Base-by-base conservation (phyloP, 345 rosid species). In the Moricandia moricandioides region DNA sequence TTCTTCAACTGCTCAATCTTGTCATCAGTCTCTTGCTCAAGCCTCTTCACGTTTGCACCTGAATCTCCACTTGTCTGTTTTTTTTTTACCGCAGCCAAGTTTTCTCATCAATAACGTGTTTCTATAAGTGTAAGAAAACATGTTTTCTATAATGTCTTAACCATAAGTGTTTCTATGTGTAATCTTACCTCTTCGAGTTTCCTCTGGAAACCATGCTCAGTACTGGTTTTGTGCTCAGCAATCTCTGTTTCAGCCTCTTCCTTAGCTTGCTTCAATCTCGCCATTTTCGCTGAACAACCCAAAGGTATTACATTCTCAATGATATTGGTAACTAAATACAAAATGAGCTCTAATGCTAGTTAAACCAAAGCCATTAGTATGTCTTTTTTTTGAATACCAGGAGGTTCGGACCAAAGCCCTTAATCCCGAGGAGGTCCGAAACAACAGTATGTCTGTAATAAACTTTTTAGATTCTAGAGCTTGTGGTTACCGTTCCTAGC, bases 11-110 rank as follows among this genome's bases (percentile, higher is more conserved):
- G 88, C 39, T 75, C 73, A 71, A 90, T 92, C 86, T 88, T 92
- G 9, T 75, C 74, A 12, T 79, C 85, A 5, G 98, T 92, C 82
- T 92, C 96, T 60, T 73, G 67, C 83, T 90, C 98, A 11, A 90
- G 93, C 80, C 96, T 84, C 87, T 87, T 90, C 80, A 91, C 97
- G 67, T 86, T 93, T 52, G 91, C 90, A 58, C 98, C 96, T 0
- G 98, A 93, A 78, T 91, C 93, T 37, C 96, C 98, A 58, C 91
- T 87, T 3, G 87, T 89, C 97, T 93, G 89, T 78, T 33, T 11
- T 65, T 11, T 65, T 14, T 11, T 13, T 1, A 8, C 6, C 24
- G 10, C 56, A 73, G 18, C 12, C 55, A 68, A 63, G 45, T 13
- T 45, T 3, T 24, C 26, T 65, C 69, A 59, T 78, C 37, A 49